phyloP scores from a whole-genome alignment of 1,284 basidiomycete species.

The Rhodotorula sp. region DNA sequence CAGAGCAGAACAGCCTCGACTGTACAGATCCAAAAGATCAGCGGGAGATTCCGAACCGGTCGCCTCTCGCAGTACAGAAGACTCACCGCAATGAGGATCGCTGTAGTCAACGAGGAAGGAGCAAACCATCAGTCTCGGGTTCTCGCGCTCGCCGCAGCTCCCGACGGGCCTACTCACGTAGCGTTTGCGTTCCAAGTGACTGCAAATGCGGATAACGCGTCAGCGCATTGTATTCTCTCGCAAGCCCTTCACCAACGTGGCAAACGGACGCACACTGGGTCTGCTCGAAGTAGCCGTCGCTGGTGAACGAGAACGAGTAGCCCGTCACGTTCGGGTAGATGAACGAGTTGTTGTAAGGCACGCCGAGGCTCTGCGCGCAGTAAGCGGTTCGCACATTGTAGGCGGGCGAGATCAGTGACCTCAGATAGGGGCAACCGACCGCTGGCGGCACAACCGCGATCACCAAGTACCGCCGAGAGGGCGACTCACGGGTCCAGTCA shows the following conservation, averaged over 20 bases:
- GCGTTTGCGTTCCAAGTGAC: constrained; percentile 32
- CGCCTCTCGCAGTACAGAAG: not conserved
- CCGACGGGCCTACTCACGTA: constrained; percentile 1
- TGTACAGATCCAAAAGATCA: not conserved
- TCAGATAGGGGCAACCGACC: too few species aligned
- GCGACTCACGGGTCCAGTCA: constrained; percentile 28
- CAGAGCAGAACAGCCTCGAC: constrained; percentile 25
- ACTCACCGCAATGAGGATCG: constrained; percentile 20
- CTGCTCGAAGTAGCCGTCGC: constrained; percentile 31
- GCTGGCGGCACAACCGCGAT: too few species aligned
- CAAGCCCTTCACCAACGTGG: not conserved
- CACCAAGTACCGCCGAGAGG: too few species aligned
- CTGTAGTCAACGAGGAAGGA: not conserved
- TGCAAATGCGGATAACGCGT: not conserved
- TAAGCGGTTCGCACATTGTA: not conserved
- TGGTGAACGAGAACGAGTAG: constrained; percentile 29
- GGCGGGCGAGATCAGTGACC: not conserved
- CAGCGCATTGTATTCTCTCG: not conserved
- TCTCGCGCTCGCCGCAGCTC: not conserved
- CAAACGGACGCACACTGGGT: constrained; percentile 23
- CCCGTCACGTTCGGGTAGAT: constrained; percentile 29
- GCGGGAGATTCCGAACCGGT: too few species aligned
- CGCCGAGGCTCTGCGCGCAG: constrained; percentile 6
- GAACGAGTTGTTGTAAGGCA: constrained; percentile 28
- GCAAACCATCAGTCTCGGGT: not conserved